Base-by-base conservation (phyloP, 2,329 filamentous ascomycete species). In the Microcera coccophila region DNA sequence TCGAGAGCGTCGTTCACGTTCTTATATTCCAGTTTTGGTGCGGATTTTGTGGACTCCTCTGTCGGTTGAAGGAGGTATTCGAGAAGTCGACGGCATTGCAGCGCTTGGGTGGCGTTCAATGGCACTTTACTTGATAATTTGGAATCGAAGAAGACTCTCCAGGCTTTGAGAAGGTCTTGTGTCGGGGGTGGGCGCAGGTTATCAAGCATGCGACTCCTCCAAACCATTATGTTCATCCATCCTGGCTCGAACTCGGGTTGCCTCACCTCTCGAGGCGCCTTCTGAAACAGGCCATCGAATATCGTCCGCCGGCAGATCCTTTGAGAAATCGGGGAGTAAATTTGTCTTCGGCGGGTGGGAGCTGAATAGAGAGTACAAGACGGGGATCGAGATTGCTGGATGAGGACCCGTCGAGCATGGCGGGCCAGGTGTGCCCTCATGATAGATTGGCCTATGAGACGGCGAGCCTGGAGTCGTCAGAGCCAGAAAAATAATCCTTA, bases 171-270 rank as follows among this genome's bases (percentile, higher is more conserved):
- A 3, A 95, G 69, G 24, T 86, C 79, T n/a, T 73, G 62, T 3
- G 73, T 68, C 0, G 78, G 64, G 14, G 87, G 89, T 9, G 80
- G 76, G 24, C 88, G 78, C 26, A 82, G 71, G 39, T 78, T 74
- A 42, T 86, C 76, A 39, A 77, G 73, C 52, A 83, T 69, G 47
- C 80, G 77, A 52, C 79, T 78, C 39, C 78, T 71, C 62, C 88
- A 77, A 45, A 86, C 77, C 55, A 86, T 76, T 68, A 95, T 79
- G 14, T 76, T 77, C 50, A 81, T 79, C 57, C 90, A 78, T 40
- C 89, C 90, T 1, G 80, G 85, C 57, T 82, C 85, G 47, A 82
- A 70, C 54, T 82, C 75, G 38, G 82, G 72, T 17, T 79, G 72
- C 61, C 81, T 83, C 33, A 82, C 65, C 43, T 76, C 69, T 45